A percentile compares a stretch with the other conserved stretches of the same genome.
Evolutionary conservation across 2,329 filamentous ascomycete genomes (phyloP).

Genomic region (Mycosphaerella arachidis): DNA sequence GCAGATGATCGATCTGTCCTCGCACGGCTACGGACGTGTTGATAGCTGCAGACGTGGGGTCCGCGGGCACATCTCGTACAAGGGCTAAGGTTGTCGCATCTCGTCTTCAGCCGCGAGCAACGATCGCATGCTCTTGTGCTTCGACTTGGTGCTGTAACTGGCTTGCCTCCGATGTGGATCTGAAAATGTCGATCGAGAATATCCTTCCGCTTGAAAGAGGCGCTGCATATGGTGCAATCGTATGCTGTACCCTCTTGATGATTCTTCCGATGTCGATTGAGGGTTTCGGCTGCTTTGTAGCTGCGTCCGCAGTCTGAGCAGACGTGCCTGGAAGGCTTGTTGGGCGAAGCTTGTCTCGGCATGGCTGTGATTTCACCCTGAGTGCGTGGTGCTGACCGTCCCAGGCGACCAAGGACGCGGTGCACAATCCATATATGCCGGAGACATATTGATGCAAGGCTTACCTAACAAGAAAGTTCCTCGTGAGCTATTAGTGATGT

Average conservation of each 20-base stretch:
- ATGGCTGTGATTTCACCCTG: not conserved
- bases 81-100: constrained; percentile 18
- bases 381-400: not conserved
- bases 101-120: constrained; percentile 19
- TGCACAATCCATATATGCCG: not conserved
- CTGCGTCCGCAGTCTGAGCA: constrained; percentile 17
- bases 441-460: not conserved
- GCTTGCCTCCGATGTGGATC: constrained; percentile 14
- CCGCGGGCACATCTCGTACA: constrained; percentile 17
- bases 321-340: constrained; percentile 13
- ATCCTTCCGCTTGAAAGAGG: constrained; percentile 22
- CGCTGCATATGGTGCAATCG: constrained; percentile 14
- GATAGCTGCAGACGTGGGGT: constrained; percentile 15
- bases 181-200: constrained; percentile 20
- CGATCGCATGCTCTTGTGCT: constrained; percentile 20
- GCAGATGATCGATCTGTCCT: constrained; percentile 11
- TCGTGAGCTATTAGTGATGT: not conserved
- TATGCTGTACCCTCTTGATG: constrained; percentile 15
- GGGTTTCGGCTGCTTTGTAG: constrained; percentile 22
- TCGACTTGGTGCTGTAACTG: constrained; percentile 4
- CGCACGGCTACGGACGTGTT: constrained; percentile 11
- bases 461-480: not conserved
- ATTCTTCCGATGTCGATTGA: constrained; percentile 21
- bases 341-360: constrained; percentile 1
- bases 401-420: not conserved